Percentiles rank a stretch among this genome's conserved stretches.
Conservation (phyloP, 2,329 filamentous ascomycete genomes). For the Parasarocladium wereldwijsianum region DNA sequence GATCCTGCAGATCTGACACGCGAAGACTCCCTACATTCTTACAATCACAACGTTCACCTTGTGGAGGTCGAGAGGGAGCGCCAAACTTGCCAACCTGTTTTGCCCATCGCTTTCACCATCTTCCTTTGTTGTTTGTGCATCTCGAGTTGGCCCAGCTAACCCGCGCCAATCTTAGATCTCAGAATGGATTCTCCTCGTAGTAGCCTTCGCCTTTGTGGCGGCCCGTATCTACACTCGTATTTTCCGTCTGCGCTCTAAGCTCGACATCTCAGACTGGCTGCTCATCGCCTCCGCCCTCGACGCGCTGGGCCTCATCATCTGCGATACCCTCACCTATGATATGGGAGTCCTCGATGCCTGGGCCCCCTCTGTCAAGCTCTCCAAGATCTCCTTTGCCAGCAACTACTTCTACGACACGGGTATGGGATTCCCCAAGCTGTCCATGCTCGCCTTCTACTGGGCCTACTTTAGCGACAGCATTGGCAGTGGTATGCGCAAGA, state of each 20-base stretch:
- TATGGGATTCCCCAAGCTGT: slow-evolving; percentile 20
- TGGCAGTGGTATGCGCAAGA: slow-evolving; percentile 13
- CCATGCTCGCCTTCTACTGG: slow-evolving; percentile 22
- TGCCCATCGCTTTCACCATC: too few species aligned
- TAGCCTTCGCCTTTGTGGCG: slow-evolving; percentile 13
- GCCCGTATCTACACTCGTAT: slow-evolving; percentile 18
- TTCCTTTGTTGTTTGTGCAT: too few species aligned
- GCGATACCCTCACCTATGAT: slow-evolving; percentile 17
- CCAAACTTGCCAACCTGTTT: slow-evolving; percentile 5
- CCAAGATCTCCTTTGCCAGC: slow-evolving; percentile 20
- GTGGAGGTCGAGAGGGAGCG: too few species aligned
- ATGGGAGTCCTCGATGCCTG: slow-evolving; percentile 17
- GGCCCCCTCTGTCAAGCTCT: slow-evolving; percentile 14
- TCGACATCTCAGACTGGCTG: slow-evolving; percentile 15
- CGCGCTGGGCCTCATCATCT: slow-evolving; percentile 18
- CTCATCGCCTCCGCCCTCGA: slow-evolving; percentile 15
- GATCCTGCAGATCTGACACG: too few species aligned
- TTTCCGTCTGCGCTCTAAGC: slow-evolving; percentile 14
- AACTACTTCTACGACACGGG: slow-evolving; percentile 22
- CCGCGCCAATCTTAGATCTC: slow-evolving; percentile 13
- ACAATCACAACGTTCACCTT: too few species aligned
- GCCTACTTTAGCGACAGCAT: slow-evolving; percentile 15
- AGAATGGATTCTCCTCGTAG: slow-evolving; percentile 17
- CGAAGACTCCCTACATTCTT: too few species aligned
- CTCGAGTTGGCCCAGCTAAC: too few species aligned